phyloP scores from a whole-genome alignment of 2,329 filamentous ascomycete species.

The Clarireedia homoeocarpa region DNA sequence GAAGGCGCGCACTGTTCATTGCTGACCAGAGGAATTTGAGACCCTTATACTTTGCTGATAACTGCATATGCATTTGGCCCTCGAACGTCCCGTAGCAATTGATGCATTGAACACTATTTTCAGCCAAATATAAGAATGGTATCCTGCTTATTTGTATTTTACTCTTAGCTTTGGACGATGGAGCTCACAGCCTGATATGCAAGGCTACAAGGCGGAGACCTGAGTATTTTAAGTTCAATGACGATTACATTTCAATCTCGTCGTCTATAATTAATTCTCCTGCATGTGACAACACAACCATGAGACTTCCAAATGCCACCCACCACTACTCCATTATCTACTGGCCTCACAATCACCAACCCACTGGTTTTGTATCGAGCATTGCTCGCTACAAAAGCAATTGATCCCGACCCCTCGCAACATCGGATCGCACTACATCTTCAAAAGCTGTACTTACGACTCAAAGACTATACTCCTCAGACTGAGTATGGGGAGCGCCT shows the following conservation, averaged over 20 bases:
- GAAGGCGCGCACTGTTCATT: too few species aligned
- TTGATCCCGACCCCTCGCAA: slow-evolving; percentile 62
- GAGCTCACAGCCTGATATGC: neutral
- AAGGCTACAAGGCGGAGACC: neutral
- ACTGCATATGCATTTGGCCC: too few species aligned
- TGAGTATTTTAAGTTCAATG: neutral
- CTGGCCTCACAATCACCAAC: slow-evolving; percentile 54
- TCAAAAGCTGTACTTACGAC: slow-evolving; percentile 64
- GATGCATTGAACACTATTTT: too few species aligned
- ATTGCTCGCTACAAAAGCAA: slow-evolving; percentile 53
- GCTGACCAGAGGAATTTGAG: too few species aligned
- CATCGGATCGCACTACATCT: slow-evolving; percentile 68
- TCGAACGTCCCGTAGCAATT: too few species aligned
- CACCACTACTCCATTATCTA: slow-evolving; percentile 31
- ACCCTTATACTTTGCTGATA: too few species aligned
- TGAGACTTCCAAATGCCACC: slow-evolving; percentile 25
- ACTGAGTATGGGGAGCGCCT: slow-evolving; percentile 61
- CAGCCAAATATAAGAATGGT: too few species aligned
- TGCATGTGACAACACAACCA: neutral
- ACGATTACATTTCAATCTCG: slow-evolving; percentile 1
- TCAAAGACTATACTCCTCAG: slow-evolving; percentile 73
- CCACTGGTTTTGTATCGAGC: slow-evolving; percentile 70
- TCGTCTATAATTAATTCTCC: neutral
- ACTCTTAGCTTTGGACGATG: too few species aligned
- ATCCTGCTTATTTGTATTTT: too few species aligned